Evolutionary conservation across 768 basidiomycete genomes (phyloP).

Genomic region (Hericium coralloides): DNA sequence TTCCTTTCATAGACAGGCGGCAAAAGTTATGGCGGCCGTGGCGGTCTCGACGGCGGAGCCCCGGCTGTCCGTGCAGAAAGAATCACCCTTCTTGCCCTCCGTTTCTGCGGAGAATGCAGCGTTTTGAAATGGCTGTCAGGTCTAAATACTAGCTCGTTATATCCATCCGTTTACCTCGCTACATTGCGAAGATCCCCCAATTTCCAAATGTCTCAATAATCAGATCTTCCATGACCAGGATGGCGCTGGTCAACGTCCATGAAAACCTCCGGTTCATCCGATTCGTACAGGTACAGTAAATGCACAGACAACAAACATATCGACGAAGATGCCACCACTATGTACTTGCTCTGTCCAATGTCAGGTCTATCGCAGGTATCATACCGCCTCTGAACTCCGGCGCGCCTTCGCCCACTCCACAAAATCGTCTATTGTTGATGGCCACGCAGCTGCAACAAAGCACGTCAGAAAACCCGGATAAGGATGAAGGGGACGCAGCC

Average conservation of each 20-base stretch:
- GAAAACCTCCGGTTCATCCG: no score
- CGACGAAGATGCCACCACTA: background rate
- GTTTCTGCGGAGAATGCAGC: slow-evolving; percentile 13
- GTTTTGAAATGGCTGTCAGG: background rate
- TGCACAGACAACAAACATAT: background rate
- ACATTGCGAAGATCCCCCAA: no score
- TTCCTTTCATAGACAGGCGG: slow-evolving; percentile 17
- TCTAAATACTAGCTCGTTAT: no score
- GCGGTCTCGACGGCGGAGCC: slow-evolving; percentile 15
- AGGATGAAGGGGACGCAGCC: slow-evolving; percentile 2
- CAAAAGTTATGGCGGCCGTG: slow-evolving; percentile 22
- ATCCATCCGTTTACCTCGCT: no score
- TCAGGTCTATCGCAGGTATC: background rate
- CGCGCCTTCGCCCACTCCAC: slow-evolving; percentile 54
- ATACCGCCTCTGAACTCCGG: slow-evolving; percentile 12
- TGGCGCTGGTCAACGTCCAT: no score
- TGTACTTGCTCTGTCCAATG: background rate
- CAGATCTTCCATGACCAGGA: no score
- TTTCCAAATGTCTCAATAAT: no score
- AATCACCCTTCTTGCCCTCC: slow-evolving; percentile 23
- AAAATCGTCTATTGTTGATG: slow-evolving; percentile 80
- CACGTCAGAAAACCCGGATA: slow-evolving; percentile 3
- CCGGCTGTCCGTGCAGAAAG: slow-evolving; percentile 20
- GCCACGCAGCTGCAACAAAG: slow-evolving; percentile 64
- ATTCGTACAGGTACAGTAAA: background rate